Conservation (phyloP, 2,329 filamentous ascomycete genomes). For the Pseudogymnoascus sp. region DNA sequence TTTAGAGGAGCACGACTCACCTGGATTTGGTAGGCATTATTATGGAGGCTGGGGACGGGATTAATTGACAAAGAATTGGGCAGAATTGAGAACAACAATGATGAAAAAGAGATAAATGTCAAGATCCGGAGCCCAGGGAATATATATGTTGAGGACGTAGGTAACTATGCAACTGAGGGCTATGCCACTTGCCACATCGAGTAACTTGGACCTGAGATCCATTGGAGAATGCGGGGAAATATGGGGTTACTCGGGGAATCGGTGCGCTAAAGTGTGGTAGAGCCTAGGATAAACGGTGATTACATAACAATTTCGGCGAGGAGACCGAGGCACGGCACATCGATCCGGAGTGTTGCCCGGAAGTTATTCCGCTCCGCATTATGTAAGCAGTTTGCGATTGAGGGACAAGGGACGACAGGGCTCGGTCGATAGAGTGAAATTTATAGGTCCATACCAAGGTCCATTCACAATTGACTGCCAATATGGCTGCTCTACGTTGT, state of each 20-base stretch:
- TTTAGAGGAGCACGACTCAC: neutral
- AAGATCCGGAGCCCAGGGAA: slow-evolving; percentile 23
- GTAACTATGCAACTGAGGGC: slow-evolving; percentile 16
- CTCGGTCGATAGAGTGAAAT: neutral
- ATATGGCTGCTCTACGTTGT: slow-evolving; percentile 41
- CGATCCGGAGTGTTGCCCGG: neutral
- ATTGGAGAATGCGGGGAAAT: slow-evolving; percentile 1
- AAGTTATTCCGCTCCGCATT: slow-evolving; percentile 5
- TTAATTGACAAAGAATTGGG: slow-evolving; percentile 21
- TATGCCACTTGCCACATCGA: slow-evolving; percentile 20
- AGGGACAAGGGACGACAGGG: neutral
- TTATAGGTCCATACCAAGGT: slow-evolving; percentile 1
- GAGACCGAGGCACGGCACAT: slow-evolving; percentile 10
- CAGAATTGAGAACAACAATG: slow-evolving; percentile 23
- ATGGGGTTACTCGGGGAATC: slow-evolving; percentile 4
- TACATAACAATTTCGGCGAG: neutral
- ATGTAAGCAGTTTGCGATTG: slow-evolving; percentile 7
- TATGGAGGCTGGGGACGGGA: slow-evolving; percentile 17
- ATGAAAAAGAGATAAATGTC: slow-evolving; percentile 21
- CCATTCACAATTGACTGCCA: neutral
- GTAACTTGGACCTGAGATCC: slow-evolving; percentile 11
- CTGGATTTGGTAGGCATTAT: slow-evolving; percentile 8
- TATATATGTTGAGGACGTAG: slow-evolving; percentile 19
- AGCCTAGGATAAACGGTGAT: neutral
- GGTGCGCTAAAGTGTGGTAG: neutral